These are phyloP conservation scores for Dalbergia cultrata DNA, from an alignment of 306 rosid genomes.

Conservation along the genomic window DNA sequence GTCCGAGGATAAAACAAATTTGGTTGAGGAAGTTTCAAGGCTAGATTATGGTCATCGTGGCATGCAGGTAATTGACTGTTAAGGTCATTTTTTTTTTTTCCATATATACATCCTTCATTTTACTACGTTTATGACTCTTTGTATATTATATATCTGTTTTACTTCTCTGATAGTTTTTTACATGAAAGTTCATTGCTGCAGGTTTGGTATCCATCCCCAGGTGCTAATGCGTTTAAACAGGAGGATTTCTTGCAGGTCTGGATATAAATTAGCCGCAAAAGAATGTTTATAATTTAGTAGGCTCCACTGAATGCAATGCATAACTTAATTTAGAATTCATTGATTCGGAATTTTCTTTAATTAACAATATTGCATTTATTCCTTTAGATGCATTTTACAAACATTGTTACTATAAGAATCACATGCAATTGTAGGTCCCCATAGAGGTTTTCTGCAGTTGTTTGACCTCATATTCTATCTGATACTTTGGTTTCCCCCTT, in stretches of 20 bases:
- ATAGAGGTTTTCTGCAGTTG: no score
- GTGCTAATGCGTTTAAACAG: constrained; percentile 87
- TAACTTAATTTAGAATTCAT: constrained; percentile 3
- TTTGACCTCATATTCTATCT: no score
- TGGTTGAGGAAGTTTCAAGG: constrained; percentile 99
- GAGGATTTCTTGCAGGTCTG: constrained; percentile 99
- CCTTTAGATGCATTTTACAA: no score
- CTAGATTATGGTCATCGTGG: constrained; percentile 98
- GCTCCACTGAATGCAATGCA: constrained; percentile 20
- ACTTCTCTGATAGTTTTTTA: constrained; percentile 64
- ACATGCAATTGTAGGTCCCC: no score
- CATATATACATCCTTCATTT: no score
- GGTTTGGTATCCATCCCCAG: constrained; percentile 99
- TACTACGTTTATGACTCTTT: no score
- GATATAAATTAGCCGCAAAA: constrained; percentile 34
- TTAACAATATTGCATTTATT: no score
- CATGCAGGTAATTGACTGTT: constrained; percentile 85
- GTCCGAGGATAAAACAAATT: constrained; percentile 89
- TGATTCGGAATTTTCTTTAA: no score
- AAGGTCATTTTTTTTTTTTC: constrained; percentile 39
- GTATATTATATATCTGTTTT: constrained; percentile 36
- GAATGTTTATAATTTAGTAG: constrained; percentile 41
- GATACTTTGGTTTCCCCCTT: no score
- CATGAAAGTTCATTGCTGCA: constrained; percentile 74
- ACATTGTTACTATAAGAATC: no score